Conservation (phyloP, 257 asterid species). For the Solanum stenotomum region DNA sequence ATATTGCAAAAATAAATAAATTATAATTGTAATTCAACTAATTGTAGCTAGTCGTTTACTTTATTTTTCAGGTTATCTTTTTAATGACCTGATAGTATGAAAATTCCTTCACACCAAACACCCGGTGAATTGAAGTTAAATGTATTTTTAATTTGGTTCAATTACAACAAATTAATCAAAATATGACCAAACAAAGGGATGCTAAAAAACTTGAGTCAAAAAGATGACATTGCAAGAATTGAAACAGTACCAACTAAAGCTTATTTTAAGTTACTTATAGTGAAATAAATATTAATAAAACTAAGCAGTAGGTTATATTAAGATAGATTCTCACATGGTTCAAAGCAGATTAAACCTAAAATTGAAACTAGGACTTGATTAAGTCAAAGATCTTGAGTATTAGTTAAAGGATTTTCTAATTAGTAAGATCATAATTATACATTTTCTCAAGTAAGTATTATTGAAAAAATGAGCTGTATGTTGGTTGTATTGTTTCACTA, state of each 20-base stretch:
- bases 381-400: neutral
- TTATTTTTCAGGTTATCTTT: neutral
- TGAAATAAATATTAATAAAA: neutral
- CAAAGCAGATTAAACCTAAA: neutral
- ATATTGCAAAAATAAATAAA: neutral
- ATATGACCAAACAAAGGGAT: slow-evolving; percentile 8
- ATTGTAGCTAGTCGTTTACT: neutral
- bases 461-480: neutral
- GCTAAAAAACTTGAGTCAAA: neutral
- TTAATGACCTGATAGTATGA: neutral
- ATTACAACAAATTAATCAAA: slow-evolving; percentile 2
- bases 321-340: neutral
- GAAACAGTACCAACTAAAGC: slow-evolving; percentile 2
- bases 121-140: neutral
- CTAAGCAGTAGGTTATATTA: neutral
- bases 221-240: slow-evolving; percentile 7
- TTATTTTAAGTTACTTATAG: neutral
- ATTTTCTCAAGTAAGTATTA: neutral
- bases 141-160: neutral
- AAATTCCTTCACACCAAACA: neutral
- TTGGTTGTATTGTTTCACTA: neutral
- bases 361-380: neutral
- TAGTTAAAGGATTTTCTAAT: neutral
- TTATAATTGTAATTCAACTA: neutral
- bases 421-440: neutral